These are phyloP conservation scores for Limnanthes douglasii DNA, from an alignment of 345 rosid genomes.

Conservation along the genomic window DNA sequence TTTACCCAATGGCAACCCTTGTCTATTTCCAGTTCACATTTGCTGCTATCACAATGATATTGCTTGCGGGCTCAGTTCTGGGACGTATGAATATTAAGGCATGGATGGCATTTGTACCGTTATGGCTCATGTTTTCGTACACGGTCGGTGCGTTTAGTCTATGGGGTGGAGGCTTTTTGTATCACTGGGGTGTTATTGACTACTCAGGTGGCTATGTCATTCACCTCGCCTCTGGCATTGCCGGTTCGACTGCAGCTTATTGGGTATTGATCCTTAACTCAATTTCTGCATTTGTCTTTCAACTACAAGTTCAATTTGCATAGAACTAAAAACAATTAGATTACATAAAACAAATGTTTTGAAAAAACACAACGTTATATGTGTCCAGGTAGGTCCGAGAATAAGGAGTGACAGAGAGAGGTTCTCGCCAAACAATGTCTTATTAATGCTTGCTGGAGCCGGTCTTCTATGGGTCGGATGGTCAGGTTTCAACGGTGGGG, in stretches of 20 bases:
- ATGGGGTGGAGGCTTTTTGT: conserved; percentile 76
- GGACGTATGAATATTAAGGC: conserved; percentile 74
- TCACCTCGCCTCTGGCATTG: conserved; percentile 64
- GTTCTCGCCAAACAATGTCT: conserved; percentile 85
- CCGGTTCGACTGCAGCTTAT: conserved; percentile 70
- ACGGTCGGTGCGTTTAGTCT: conserved; percentile 71
- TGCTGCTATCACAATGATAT: conserved; percentile 58
- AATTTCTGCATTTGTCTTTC: not conserved
- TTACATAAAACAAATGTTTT: not conserved
- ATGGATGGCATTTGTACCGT: conserved; percentile 84
- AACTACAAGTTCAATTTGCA: not conserved
- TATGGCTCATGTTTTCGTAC: conserved; percentile 60
- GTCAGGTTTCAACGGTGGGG: conserved; percentile 97
- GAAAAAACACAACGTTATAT: conserved; percentile 1
- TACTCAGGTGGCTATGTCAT: conserved; percentile 77
- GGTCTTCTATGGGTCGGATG: conserved; percentile 95
- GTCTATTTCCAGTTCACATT: conserved; percentile 69
- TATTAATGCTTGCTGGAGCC: conserved; percentile 89
- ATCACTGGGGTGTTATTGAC: conserved; percentile 75
- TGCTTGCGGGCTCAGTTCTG: conserved; percentile 65
- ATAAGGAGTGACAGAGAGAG: conserved; percentile 63
- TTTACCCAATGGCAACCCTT: conserved; percentile 57
- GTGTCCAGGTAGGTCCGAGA: conserved; percentile 75
- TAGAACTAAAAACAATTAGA: not conserved
- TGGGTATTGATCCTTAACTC: conserved; percentile 26